These are phyloP conservation scores for Candida odintsovae DNA, from an alignment of 805 yeast genomes.

Conservation along the genomic window DNA sequence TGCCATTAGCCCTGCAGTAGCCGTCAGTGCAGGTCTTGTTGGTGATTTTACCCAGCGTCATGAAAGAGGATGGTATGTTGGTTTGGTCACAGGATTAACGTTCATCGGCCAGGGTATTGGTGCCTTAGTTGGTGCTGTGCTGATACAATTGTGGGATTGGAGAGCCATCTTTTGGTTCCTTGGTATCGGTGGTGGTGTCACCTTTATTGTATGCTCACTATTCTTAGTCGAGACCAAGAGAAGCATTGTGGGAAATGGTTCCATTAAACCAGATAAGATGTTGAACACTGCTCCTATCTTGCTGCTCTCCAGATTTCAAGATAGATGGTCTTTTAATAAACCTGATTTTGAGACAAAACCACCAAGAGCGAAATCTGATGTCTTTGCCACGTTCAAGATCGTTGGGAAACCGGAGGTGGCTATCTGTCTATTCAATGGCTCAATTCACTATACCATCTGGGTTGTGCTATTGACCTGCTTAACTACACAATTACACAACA, in stretches of 20 bases:
- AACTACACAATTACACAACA: constrained; percentile 44
- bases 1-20: constrained; percentile 70
- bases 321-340: constrained; percentile 22
- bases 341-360: constrained; percentile 28
- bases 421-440: constrained; percentile 47
- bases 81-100: constrained; percentile 57
- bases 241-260: constrained; percentile 68
- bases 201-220: constrained; percentile 29
- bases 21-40: constrained; percentile 62
- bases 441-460: constrained; percentile 66
- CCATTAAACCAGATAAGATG: constrained; percentile 42
- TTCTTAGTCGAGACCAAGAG: constrained; percentile 74
- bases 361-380: constrained; percentile 21
- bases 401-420: constrained; percentile 38
- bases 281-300: constrained; percentile 44
- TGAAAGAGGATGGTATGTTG: constrained; percentile 68
- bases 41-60: constrained; percentile 66
- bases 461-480: constrained; percentile 62
- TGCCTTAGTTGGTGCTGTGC: constrained; percentile 54
- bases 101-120: constrained; percentile 75
- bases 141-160: constrained; percentile 53
- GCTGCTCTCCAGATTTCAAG: constrained; percentile 4
- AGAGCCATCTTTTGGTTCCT: constrained; percentile 74
- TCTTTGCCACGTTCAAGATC: constrained; percentile 38
- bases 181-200: constrained; percentile 54